Base-by-base conservation (phyloP, 345 rosid genomes). In the Cardamine resedifolia region DNA sequence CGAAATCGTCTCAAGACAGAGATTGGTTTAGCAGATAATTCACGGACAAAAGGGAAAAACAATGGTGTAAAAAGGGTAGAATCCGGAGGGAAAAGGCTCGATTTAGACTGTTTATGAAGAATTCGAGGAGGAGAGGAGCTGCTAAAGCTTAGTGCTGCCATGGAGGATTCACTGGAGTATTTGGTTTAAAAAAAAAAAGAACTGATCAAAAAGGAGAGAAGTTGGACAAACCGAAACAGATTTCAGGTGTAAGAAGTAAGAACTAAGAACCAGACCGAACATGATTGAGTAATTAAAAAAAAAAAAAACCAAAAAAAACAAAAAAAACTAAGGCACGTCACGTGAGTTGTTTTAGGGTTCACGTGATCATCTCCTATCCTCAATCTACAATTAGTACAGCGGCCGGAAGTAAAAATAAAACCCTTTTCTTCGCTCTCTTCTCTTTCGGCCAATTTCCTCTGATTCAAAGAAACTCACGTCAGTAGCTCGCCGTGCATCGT, bases 141-240 rank as follows among this genome's bases (percentile, higher is more conserved):
- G 56, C 66, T 57, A 64, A 64, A 77, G 66, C 68, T 70, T 30
- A 70, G 31, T 70, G 72, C 23, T 7, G 76, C 80, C 80, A 77
- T 77, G 31, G 62, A 41, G 10, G 26, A 23, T 51, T 58, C 63
- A 27, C 41, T 65, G 41, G 16, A n/a, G n/a, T 21, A 1, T 62
- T 61, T 12, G 19, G 52, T 9, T n/a, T n/a, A n/a, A 7, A 7
- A 23, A 10, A 1, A 41, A 39, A 41, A 5, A 24, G 33, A 36
- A 1, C 43, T 56, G 77, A 64, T 55, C 27, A 39, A 34, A 23
- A 20, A 15, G 31, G 10, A 58, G 60, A 58, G 18, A 27, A 14
- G 18, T 73, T 50, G 66, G 19, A 14, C 15, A 57, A 49, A 72
- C 66, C 76, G 23, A 50, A 71, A 26, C 38, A 50, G 21, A 5